These are phyloP conservation scores for Giardia duodenalis DNA, from an alignment of 208 protist species.

Conservation along the genomic window DNA sequence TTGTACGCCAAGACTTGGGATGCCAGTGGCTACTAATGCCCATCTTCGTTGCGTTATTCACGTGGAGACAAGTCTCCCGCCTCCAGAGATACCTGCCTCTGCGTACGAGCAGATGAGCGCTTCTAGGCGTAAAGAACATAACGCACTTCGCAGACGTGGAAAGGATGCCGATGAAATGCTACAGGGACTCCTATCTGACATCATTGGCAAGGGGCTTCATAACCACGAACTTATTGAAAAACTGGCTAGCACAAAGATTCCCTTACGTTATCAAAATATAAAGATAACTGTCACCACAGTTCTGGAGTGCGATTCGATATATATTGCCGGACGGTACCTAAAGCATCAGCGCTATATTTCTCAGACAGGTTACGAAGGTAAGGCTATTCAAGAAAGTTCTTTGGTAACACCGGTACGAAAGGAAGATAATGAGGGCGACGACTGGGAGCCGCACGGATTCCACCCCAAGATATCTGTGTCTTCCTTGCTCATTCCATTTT, in stretches of 20 bases:
- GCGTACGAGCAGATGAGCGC: background rate
- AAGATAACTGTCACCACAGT: background rate
- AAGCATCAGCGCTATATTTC: background rate
- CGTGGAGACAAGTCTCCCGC: background rate
- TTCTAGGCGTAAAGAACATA: background rate
- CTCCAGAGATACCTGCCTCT: background rate
- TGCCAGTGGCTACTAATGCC: background rate
- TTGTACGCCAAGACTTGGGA: background rate
- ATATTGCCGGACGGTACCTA: background rate
- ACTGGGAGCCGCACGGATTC: background rate
- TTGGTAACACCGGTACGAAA: background rate
- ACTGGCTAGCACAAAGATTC: background rate
- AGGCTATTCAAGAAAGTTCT: background rate
- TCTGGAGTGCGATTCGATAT: background rate
- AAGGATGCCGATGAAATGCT: background rate
- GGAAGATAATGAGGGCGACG: background rate
- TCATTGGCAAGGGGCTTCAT: background rate
- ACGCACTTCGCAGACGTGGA: background rate
- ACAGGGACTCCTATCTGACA: background rate
- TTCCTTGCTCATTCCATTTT: background rate
- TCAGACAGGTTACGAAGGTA: background rate
- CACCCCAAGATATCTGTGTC: background rate
- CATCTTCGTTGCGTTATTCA: background rate
- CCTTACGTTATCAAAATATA: background rate
- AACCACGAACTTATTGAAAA: background rate